Evolutionary conservation across 192 early-diverging fungal genomes (phyloP).

Genomic region (Podila epigama): DNA sequence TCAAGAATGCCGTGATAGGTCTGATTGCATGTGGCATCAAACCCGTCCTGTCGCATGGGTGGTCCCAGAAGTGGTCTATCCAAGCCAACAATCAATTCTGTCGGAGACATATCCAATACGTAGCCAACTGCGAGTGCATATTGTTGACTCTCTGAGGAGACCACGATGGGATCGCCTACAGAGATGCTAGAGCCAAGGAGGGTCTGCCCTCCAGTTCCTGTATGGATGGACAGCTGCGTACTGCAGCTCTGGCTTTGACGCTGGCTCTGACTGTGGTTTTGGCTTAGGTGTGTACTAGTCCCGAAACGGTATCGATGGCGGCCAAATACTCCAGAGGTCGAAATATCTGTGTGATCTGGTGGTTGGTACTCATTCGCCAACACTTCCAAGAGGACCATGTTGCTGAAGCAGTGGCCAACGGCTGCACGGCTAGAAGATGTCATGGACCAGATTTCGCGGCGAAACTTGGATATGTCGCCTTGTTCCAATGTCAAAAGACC

Average conservation of each 20-base stretch:
- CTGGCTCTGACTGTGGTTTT: neutral
- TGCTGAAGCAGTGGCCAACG: slow-evolving; percentile 39
- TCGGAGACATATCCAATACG: slow-evolving; percentile 60
- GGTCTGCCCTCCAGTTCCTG: slow-evolving; percentile 18
- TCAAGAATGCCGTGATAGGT: slow-evolving; percentile 53
- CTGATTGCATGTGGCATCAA: slow-evolving; percentile 67
- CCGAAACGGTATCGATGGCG: slow-evolving; percentile 27
- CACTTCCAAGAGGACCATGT: slow-evolving; percentile 15
- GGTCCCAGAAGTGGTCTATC: slow-evolving; percentile 73
- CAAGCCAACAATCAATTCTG: slow-evolving; percentile 60
- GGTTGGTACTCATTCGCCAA: neutral
- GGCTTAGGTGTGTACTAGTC: neutral
- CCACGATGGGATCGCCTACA: slow-evolving; percentile 81
- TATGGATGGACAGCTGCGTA: slow-evolving; percentile 23
- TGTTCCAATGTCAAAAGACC: slow-evolving; percentile 79
- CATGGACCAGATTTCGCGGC: slow-evolving; percentile 77
- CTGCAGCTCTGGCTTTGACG: neutral
- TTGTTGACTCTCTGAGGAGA: slow-evolving; percentile 79
- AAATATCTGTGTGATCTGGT: slow-evolving; percentile 7
- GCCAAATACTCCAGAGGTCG: slow-evolving; percentile 10
- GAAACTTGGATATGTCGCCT: slow-evolving; percentile 63
- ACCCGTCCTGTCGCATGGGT: slow-evolving; percentile 60
- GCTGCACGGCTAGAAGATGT: slow-evolving; percentile 56
- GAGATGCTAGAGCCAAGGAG: slow-evolving; percentile 58
- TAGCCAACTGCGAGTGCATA: slow-evolving; percentile 82